Evolutionary conservation across 768 basidiomycete genomes (phyloP), one percentile per base, ranked within the genome.

Genomic region (Suillus fuscotomentosus): DNA sequence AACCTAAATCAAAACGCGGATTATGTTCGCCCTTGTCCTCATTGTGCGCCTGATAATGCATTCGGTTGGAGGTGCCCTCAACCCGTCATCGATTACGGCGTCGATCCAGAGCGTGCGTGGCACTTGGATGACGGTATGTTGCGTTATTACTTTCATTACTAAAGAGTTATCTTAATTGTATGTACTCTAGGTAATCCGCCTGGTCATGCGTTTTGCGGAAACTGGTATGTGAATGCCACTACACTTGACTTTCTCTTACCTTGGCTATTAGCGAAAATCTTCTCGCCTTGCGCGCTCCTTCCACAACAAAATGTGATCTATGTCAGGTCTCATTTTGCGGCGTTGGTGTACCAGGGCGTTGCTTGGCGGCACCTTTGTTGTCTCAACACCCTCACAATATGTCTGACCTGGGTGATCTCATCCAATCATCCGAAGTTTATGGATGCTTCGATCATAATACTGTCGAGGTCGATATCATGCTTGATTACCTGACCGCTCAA

Each of bases 271-370:
- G 91, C 70, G 93, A 94, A 76, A 91, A 85, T 70, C 72, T 93
- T 5, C 84, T 93, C 31, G 90, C 91, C 34, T 75, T 89, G 3
- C 80, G 77, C 39, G 91, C 93, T 14, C 93, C 93, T 15, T 76
- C 86, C 39, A 92, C 92, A n/a, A 85, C 90, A 31, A 89, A 85
- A 75, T 95, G 93, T 71, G 92, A 94, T 72, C 83, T 94, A 66
- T 95, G 93, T 68, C 86, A 88, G 65, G 86, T 91, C 9, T 90
- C 82, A 2, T 94, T 94, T 74, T 95, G 93, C 70, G 93, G 93
- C 11, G 86, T 95, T 64, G 85, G 85, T 56, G 83, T 95, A 27
- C 91, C 86, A 63, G 85, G 84, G 17, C 87, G 93, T 56, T 95
- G 93, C 72, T 72, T 82, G 55, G 90, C 92, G 1, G 74, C 82